Base-by-base conservation (phyloP, 805 yeast genomes). In the Saccharomycopsis schoenii region DNA sequence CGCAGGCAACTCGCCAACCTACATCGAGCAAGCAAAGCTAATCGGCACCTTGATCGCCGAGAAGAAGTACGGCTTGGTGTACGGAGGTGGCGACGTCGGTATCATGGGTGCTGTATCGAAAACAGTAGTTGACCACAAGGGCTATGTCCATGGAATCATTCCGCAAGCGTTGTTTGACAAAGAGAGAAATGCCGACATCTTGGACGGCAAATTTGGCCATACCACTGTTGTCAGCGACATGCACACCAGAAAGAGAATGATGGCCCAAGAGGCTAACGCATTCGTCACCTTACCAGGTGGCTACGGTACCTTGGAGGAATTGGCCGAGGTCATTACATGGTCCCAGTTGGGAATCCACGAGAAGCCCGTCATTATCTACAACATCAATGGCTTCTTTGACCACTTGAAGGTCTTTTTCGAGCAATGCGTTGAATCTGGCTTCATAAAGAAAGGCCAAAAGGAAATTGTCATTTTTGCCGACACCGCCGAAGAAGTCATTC, bases 281-380 rank as follows among this genome's bases (percentile, higher is more conserved):
- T 90, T 90, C 72, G 82, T 90, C 55, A 96, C 96, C 0, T 78
- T 90, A 75, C 96, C 97, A 14, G 97, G 97, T 64, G 97, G 97
- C 1, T 89, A 84, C 70, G 97, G 97, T 58, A 89, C 96, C 8
- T 74, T 89, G 69, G 97, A 90, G 73, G 97, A 90, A 74, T 77
- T 90, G 64, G 84, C 89, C 85, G 97, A 90, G 75, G 86, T 89
- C 60, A 86, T 87, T 62, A 90, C 97, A 3, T 90, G 97, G 97
- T 83, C 84, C 57, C 97, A 90, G 76, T 78, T 90, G 67, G 94
- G 92, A 40, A 89, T 90, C 66, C 97, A 90, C 72, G 75, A 78
- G 64, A 86, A 86, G 72, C 96, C 97, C 36, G 83, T 90, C 67
- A 85, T 90, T 15, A 69, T 90, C 51, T 84, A 84, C 74, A 90